A percentile compares a stretch with the other conserved stretches of the same genome.
phyloP scores from a whole-genome alignment of 106 monocot species.

The Vanilla planifolia region DNA sequence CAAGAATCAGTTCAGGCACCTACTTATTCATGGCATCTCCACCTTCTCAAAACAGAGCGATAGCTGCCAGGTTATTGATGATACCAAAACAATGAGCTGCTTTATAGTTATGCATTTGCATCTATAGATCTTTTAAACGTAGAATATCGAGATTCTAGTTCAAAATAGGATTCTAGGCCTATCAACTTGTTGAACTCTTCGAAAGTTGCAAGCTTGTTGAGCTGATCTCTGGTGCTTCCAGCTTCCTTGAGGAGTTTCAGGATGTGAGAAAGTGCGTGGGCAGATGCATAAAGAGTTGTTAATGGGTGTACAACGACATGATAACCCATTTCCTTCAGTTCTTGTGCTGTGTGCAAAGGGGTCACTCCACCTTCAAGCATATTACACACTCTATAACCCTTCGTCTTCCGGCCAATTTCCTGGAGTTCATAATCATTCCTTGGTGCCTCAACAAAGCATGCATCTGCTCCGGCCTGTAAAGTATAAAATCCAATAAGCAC shows the following conservation, averaged over 20 bases:
- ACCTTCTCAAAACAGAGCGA: no score
- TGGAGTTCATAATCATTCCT: conserved; percentile 44
- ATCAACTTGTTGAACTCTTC: conserved; percentile 58
- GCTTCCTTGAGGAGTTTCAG: conserved; percentile 37
- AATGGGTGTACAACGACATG: conserved; percentile 55
- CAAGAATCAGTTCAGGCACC: no score
- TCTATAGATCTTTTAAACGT: conserved; percentile 6
- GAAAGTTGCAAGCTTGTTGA: conserved; percentile 54
- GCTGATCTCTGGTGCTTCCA: conserved; percentile 41
- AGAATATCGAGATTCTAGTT: conserved; percentile 31
- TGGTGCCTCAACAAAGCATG: conserved; percentile 65
- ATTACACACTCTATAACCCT: conserved; percentile 54
- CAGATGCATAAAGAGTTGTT: conserved; percentile 47
- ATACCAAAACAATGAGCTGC: no score
- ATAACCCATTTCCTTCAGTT: conserved; percentile 67
- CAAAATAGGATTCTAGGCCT: conserved; percentile 31
- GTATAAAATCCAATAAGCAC: background rate
- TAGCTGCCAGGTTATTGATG: no score
- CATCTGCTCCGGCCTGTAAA: conserved; percentile 65
- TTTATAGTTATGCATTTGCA: background rate
- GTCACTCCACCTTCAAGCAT: conserved; percentile 63
- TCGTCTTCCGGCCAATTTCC: conserved; percentile 39
- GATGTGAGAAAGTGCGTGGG: conserved; percentile 35
- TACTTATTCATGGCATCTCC: no score
- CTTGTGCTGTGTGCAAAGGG: conserved; percentile 51